Base-by-base conservation (phyloP, 2,329 filamentous ascomycete genomes). In the Ceratocystiopsis brevicomis region DNA sequence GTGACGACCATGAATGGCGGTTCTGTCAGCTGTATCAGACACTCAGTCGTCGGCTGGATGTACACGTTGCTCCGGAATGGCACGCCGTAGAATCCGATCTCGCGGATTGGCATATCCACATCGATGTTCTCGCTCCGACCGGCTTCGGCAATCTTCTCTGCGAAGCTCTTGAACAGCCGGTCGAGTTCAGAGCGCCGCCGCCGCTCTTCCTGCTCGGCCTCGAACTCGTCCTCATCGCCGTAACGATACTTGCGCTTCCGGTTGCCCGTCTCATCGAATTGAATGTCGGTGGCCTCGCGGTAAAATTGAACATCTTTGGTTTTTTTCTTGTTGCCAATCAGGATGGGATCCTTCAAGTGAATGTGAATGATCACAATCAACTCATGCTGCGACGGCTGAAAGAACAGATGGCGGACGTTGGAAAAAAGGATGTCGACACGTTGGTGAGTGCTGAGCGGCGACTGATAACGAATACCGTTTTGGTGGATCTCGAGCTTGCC, bases 291-390 rank as follows among this genome's bases (percentile, higher is more conserved):
- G 4, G 90, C 90, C 64, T 98, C 90, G 43, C 90, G 77, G 56
- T 95, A 95, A 63, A 98, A 98, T 54, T 98, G 92, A 1, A 98
- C 82, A 58, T 98, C 92, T 65, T 90, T 95, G 12, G 90, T 93
- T 74, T 98, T 98, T 66, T 93, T 92, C 64, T 79, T 76, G 70
- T 94, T 96, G 48, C 90, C 90, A 49, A 98, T 82, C 60, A 98
- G 86, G 58, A 98, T 96, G 3, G 90, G 90, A 48, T 95, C 93
- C 64, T 94, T 95, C 41, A 98, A 73, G 59, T 98, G 90, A 45
- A 98, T 82, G 59, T 98, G 90, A 52, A 98, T 95, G 53, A 98
- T 84, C 51, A 98, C 92, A 51, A 98, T 93, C 54, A 98, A 66
- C 60, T 98, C 90, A 55, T 94, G 85, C 53, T 86, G 81, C 55